Conservation (phyloP, 768 basidiomycete genomes). For the Mycena crocata region DNA sequence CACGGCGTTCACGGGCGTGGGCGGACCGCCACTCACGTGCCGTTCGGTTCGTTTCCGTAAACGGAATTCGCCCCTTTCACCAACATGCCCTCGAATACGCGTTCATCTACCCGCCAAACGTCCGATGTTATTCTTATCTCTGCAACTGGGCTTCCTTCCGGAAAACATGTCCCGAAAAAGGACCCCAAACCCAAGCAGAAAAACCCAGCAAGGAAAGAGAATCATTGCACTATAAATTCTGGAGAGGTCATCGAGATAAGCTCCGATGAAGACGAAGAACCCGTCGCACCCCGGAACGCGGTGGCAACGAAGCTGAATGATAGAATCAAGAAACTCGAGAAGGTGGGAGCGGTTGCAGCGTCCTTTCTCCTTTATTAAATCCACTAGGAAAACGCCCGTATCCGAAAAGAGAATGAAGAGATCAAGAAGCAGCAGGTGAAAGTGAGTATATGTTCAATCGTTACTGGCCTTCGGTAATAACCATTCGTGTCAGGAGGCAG, state of each 20-base stretch:
- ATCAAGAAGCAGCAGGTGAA: slow-evolving; percentile 17
- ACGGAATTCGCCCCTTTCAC: background rate
- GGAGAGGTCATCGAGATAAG: slow-evolving; percentile 31
- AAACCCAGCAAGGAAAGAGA: slow-evolving; percentile 25
- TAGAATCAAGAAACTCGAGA: slow-evolving; percentile 17
- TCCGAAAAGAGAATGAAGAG: slow-evolving; percentile 25
- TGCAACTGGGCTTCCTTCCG: background rate
- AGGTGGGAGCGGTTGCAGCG: background rate
- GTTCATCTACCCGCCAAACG: slow-evolving; percentile 2
- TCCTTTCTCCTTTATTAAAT: background rate
- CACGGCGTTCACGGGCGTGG: too few species aligned
- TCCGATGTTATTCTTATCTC: slow-evolving; percentile 11
- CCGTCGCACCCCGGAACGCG: background rate
- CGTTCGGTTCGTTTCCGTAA: background rate
- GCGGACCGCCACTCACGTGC: background rate
- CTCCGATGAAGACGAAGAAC: slow-evolving; percentile 28
- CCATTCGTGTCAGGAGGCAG: background rate
- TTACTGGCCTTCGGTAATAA: background rate
- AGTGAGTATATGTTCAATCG: background rate
- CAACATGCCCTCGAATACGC: slow-evolving; percentile 21
- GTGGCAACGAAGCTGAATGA: slow-evolving; percentile 22
- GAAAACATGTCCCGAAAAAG: slow-evolving; percentile 7
- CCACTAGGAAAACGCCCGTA: slow-evolving; percentile 23
- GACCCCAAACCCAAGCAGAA: slow-evolving; percentile 15
- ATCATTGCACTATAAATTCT: slow-evolving; percentile 10